Evolutionary conservation across 345 rosid species (phyloP).

Genomic region (Bruguiera parviflora): DNA sequence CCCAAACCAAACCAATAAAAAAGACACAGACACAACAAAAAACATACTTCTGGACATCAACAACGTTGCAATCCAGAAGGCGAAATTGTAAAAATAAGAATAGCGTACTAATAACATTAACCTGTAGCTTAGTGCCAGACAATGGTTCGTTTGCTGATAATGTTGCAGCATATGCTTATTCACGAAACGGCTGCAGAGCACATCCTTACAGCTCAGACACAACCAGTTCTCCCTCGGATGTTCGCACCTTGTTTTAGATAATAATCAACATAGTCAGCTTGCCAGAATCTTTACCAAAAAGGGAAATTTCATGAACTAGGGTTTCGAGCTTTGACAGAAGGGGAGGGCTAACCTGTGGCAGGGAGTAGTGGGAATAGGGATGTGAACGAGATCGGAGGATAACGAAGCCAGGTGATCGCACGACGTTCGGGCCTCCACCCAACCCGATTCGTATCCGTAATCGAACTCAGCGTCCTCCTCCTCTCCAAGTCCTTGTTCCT

Average conservation of each 20-base stretch:
- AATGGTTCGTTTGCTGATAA: conserved; percentile 56
- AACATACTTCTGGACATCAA: too few species aligned
- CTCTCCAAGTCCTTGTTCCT: conserved; percentile 34
- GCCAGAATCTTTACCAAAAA: background rate
- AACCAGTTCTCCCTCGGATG: conserved; percentile 84
- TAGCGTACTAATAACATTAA: background rate
- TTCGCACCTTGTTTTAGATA: conserved; percentile 49
- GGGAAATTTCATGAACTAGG: background rate
- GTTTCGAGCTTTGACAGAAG: too few species aligned
- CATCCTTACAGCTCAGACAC: conserved; percentile 79
- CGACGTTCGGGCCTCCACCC: conserved; percentile 79
- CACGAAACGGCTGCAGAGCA: conserved; percentile 85
- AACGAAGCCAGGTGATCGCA: conserved; percentile 76
- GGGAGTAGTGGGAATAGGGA: conserved; percentile 65
- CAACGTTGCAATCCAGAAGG: background rate
- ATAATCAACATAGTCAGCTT: background rate
- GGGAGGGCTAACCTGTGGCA: conserved; percentile 49
- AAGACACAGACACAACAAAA: background rate
- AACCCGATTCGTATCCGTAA: conserved; percentile 71
- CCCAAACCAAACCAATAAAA: conserved; percentile 2
- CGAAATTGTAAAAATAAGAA: background rate
- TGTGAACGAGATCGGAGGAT: conserved; percentile 54
- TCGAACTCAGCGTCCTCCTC: conserved; percentile 45
- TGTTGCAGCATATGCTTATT: conserved; percentile 87
- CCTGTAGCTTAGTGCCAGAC: conserved; percentile 79